These are phyloP conservation scores for Inga oerstediana DNA, from an alignment of 306 rosid genomes.

Conservation along the genomic window DNA sequence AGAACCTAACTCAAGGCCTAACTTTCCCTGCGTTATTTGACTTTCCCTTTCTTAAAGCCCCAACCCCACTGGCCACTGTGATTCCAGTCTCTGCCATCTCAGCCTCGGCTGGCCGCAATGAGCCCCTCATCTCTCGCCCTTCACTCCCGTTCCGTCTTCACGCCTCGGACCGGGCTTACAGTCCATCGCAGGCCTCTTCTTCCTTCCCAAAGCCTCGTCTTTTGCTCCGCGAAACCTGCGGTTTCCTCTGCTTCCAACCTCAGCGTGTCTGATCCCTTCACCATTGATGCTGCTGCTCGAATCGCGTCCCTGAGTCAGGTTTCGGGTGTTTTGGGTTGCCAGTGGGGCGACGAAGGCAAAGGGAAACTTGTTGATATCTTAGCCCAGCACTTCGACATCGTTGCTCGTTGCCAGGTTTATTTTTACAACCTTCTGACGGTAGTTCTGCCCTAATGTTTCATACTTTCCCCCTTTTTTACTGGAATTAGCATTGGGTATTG, in stretches of 20 bases:
- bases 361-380: constrained; percentile 92
- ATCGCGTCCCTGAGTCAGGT: constrained; percentile 82
- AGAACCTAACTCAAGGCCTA: background rate
- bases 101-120: constrained; percentile 38
- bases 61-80: background rate
- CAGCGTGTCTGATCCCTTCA: constrained; percentile 49
- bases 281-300: constrained; percentile 30
- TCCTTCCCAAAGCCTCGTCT: constrained; percentile 32
- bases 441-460: background rate
- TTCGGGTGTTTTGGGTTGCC: constrained; percentile 88
- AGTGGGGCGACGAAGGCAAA: constrained; percentile 99
- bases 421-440: background rate
- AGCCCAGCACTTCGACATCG: constrained; percentile 86
- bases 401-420: constrained; percentile 94
- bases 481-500: constrained; percentile 22
- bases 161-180: constrained; percentile 34
- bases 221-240: constrained; percentile 56
- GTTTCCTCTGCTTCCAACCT: constrained; percentile 54
- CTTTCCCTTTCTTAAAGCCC: background rate
- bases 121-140: constrained; percentile 59
- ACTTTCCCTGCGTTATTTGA: background rate
- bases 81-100: background rate
- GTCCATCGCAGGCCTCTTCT: constrained; percentile 17
- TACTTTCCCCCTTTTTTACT: background rate
- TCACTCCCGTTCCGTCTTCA: constrained; percentile 51